Evolutionary conservation across 75 land plant species (phyloP), one percentile per base, ranked within the genome.

Genomic region (Adiantum capillusveneris): DNA sequence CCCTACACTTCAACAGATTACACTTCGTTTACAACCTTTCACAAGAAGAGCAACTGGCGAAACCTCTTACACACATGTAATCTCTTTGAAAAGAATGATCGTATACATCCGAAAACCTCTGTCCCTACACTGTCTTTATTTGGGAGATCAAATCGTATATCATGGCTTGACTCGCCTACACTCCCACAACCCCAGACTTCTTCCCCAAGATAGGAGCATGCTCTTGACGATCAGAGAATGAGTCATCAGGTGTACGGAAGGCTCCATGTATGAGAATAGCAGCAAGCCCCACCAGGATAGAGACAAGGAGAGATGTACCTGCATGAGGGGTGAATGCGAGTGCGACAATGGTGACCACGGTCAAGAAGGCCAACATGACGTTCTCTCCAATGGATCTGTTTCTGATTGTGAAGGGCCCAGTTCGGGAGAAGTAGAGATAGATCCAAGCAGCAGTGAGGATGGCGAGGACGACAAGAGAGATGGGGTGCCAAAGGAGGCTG

Each of bases 351-450:
- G 37, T 34, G 9, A 82, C 30, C 0, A 75, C 59, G 6, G 58
- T 41, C 18, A 82, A 55, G 29, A 63, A 45, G 14, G 39, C 34
- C 29, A 84, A 60, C 28, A 84, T 80, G 17, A 57, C 19, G 0
- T 69, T 57, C 26, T 84, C 80, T 45, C 56, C 62, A 37, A 84
- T 43, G 25, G 62, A 60, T 26, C 81, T 68, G 58, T 63, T 36
- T 31, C 81, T 26, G 11, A 84, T 6, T 27, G 70, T 68, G 28
- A 84, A 54, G 0, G 87, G 87, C 68, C 81, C 78, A 27, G 84
- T 79, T 13, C 87, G 72, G 65, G 77, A 57, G 75, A 84, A 76
- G 69, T 77, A 84, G 44, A 84, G 77, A 48, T 76, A 84, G 50
- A 70, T 30, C 87, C 87, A 84, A 9, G 53, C 68, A 24, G 69